Base-by-base conservation (phyloP, 2,329 filamentous ascomycete genomes). In the Geosmithia morbida region DNA sequence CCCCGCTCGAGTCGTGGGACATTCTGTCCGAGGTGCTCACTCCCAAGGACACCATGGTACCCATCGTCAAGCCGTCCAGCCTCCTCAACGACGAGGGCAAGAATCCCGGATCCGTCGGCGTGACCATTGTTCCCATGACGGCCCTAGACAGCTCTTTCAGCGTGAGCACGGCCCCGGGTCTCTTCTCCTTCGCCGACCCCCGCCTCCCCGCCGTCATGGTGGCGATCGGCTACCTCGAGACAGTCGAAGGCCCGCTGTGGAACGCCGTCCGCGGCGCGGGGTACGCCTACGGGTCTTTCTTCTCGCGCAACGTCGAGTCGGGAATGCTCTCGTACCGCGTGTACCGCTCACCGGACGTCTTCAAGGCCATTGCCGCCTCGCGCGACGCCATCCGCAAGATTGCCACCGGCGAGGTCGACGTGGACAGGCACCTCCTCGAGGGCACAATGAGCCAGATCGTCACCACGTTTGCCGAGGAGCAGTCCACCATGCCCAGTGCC, bases 201-300 rank as follows among this genome's bases (percentile, higher is more conserved):
- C 75, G 79, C 16, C 71, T 97, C 1, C 88, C 92, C 0, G 82
- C 89, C 2, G 74, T 95, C 46, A 78, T 94, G 61, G 89, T 98
- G 7, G 88, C 90, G 1, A 79, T 88, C 45, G 81, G 88, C 18
- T 97, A 96, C 60, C 82, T 98, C 51, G 89, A 96, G 59, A 82
- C 88, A 1, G 85, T 94, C 17, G 92, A 98, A 64, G 92, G 92
- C 0, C 92, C 92, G 1, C 77, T 98, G 30, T 97, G 92, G 90
- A 84, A 84, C 52, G 87, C 87, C 0, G 85, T 97, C 45, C 87
- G 92, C 44, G 92, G 92, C 48, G 92, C 87, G 42, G 92, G 92
- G 43, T 80, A 97, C 46, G 92, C 92, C 0, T 98, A 98, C 59
- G 89, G 89, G 47, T 83, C 85, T 1, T 79, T 76, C 56, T 94